A percentile compares a stretch with the other conserved stretches of the same genome.
phyloP scores from a whole-genome alignment of 208 protist genomes.

The Trichomonas gallinae region DNA sequence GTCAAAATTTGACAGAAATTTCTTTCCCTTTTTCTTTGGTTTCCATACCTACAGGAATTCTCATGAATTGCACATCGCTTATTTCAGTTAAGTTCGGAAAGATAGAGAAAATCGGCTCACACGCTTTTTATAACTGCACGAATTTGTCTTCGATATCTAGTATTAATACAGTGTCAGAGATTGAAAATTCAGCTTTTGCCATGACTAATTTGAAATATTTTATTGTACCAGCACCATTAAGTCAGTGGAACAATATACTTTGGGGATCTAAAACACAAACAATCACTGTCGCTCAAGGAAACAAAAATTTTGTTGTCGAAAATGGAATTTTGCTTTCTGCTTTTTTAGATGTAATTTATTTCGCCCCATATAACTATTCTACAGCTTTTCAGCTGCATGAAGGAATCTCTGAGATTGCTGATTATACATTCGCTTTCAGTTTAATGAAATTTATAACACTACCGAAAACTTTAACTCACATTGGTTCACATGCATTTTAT shows the following conservation, averaged over 20 bases:
- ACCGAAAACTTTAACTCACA: not conserved
- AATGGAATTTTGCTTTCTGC: not conserved
- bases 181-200: not conserved
- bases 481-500: not conserved
- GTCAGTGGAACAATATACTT: not conserved
- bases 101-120: not conserved
- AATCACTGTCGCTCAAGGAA: not conserved
- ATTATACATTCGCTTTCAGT: not conserved
- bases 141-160: not conserved
- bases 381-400: not conserved
- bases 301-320: not conserved
- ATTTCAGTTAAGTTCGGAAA: not conserved
- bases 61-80: not conserved
- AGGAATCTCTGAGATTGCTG: not conserved
- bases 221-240: not conserved
- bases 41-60: not conserved
- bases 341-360: not conserved
- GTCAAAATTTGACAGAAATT: not conserved
- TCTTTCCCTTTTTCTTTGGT: not conserved
- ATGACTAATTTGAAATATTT: not conserved
- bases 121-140: not conserved
- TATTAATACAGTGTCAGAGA: not conserved
- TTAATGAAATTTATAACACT: not conserved
- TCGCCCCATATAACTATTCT: not conserved
- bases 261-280: not conserved